These are phyloP conservation scores for Diaporthe sp. DNA, from an alignment of 2,329 filamentous ascomycete species.

Conservation along the genomic window DNA sequence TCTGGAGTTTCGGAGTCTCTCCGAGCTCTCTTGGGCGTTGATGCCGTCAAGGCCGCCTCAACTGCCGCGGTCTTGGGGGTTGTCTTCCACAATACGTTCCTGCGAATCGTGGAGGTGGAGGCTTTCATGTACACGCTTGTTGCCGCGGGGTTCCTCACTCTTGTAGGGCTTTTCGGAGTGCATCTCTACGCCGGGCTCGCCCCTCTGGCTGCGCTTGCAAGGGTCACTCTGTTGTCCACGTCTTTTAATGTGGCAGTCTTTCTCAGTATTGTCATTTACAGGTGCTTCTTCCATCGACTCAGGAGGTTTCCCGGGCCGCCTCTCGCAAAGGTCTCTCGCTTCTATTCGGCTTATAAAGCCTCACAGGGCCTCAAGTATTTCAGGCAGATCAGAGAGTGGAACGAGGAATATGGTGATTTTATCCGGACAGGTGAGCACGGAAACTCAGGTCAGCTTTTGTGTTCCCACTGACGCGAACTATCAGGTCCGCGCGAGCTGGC, in stretches of 20 bases:
- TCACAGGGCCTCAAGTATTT: constrained; percentile 68
- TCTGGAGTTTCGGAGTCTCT: neutral
- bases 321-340: constrained; percentile 55
- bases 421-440: constrained; percentile 45
- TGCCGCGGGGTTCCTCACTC: neutral
- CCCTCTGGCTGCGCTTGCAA: neutral
- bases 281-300: constrained; percentile 56
- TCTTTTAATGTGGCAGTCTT: constrained; percentile 43
- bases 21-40: neutral
- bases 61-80: constrained; percentile 11
- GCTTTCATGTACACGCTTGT: constrained; percentile 19
- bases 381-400: constrained; percentile 61
- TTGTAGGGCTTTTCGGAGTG: neutral
- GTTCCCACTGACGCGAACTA: neutral
- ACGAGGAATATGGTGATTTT: constrained; percentile 66
- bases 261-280: constrained; percentile 53
- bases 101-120: constrained; percentile 29
- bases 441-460: accelerated
- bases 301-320: constrained; percentile 58
- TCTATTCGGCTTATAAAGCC: constrained; percentile 63
- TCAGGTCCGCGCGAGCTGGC: constrained; percentile 52
- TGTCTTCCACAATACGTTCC: constrained; percentile 24
- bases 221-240: constrained; percentile 8
- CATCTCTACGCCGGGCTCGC: neutral
- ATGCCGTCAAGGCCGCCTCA: neutral